phyloP scores from a whole-genome alignment of 2,329 filamentous ascomycete species.

The Tolypocladium sp. region DNA sequence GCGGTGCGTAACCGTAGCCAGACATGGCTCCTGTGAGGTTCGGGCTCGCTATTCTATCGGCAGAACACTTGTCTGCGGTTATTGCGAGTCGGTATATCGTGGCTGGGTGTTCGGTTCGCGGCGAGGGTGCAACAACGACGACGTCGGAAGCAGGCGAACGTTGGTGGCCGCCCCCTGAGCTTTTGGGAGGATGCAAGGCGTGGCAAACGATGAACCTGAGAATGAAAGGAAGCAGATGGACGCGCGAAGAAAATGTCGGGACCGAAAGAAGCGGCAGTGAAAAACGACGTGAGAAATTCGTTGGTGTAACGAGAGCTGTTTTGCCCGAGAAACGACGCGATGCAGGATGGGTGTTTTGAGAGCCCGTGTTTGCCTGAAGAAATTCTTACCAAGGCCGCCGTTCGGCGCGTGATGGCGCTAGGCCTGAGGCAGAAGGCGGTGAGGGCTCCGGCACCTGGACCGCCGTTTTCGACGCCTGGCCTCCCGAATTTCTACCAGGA shows the following conservation, averaged over 20 bases:
- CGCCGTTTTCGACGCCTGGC: neutral
- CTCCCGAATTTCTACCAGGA: neutral
- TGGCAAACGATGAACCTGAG: neutral
- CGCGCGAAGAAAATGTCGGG: neutral
- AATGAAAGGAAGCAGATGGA: neutral
- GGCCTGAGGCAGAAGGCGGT: slow-evolving; percentile 2
- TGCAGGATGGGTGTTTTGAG: neutral
- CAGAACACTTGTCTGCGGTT: slow-evolving; percentile 10
- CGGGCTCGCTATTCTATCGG: slow-evolving; percentile 4
- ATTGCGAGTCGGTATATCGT: neutral
- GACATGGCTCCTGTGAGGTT: slow-evolving; percentile 26
- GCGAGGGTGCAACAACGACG: neutral
- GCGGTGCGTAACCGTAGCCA: slow-evolving; percentile 44
- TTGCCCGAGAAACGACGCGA: neutral
- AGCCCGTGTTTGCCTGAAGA: neutral
- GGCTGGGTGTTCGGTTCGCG: neutral
- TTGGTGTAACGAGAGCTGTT: neutral
- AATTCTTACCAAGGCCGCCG: neutral
- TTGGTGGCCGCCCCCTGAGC: neutral
- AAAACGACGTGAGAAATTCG: neutral
- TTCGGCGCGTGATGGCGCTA: neutral
- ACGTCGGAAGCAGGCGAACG: neutral
- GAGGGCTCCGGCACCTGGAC: neutral
- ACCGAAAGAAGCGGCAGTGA: neutral
- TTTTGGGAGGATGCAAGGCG: neutral